A percentile compares a stretch with the other conserved stretches of the same genome.
phyloP scores from a whole-genome alignment of 257 asterid genomes.

The Solanum corneliomulleri region DNA sequence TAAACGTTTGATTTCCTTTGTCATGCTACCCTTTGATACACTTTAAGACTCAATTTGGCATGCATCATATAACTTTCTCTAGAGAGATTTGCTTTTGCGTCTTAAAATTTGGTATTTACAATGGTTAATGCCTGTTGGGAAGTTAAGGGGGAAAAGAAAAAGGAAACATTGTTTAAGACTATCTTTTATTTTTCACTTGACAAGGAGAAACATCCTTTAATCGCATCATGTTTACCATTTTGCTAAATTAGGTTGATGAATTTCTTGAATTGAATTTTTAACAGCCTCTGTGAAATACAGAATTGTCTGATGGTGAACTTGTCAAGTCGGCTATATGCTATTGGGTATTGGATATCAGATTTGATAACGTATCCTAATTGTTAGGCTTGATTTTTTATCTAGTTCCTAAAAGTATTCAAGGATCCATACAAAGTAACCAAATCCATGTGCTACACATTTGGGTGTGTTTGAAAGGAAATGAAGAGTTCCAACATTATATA shows the following conservation, averaged over 20 bases:
- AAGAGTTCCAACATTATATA: not conserved
- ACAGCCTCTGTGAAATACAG: not conserved
- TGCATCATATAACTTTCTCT: not conserved
- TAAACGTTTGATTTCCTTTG: not conserved
- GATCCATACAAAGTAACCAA: not conserved
- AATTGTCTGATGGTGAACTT: not conserved
- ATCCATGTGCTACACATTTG: not conserved
- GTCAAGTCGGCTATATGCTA: not conserved
- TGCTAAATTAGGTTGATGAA: not conserved
- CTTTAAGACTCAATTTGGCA: not conserved
- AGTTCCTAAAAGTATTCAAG: not conserved
- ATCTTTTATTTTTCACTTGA: not conserved
- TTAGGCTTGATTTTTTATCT: not conserved
- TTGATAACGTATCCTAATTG: not conserved
- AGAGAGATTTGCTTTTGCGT: not conserved
- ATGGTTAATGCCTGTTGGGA: not conserved
- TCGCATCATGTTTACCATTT: not conserved
- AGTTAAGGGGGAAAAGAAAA: not conserved
- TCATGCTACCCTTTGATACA: not conserved
- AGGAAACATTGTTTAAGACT: not conserved
- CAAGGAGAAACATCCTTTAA: not conserved
- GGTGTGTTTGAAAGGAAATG: not conserved
- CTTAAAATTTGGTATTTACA: not conserved
- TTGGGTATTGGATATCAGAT: not conserved
- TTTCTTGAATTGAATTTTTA: not conserved